Evolutionary conservation across 1,139 yeast genomes (phyloP).

Genomic region (Pichia inconspicua): DNA sequence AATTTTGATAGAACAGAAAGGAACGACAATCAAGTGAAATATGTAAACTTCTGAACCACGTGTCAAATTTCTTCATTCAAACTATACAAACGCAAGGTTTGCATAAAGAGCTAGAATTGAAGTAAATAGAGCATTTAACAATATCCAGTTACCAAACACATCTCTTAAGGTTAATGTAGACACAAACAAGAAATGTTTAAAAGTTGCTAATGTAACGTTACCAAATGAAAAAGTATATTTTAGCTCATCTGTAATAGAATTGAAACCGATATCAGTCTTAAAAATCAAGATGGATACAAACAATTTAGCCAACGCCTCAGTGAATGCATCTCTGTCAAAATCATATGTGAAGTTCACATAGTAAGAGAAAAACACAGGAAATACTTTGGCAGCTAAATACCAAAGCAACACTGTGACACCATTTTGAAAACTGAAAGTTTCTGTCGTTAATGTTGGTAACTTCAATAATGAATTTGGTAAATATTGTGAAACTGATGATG

Average conservation of each 20-base stretch:
- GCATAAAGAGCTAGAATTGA: conserved; percentile 46
- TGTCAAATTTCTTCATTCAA: neutral
- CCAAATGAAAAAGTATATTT: conserved; percentile 27
- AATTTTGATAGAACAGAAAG: neutral
- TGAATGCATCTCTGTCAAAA: conserved; percentile 48
- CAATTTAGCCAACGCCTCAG: conserved; percentile 42
- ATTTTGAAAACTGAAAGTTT: conserved; percentile 30
- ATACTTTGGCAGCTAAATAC: conserved; percentile 33
- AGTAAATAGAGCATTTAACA: conserved; percentile 42
- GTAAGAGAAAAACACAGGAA: conserved; percentile 41
- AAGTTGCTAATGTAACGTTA: conserved; percentile 1
- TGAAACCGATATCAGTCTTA: conserved; percentile 29
- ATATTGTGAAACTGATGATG: conserved; percentile 20
- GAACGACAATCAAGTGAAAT: conserved; percentile 1
- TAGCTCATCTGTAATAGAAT: conserved; percentile 34
- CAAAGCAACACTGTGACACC: conserved; percentile 35
- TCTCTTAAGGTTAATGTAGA: conserved; percentile 32
- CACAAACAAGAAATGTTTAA: conserved; percentile 28
- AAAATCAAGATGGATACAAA: conserved; percentile 37
- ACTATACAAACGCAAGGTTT: conserved; percentile 25
- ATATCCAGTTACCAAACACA: conserved; percentile 42
- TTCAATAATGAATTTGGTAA: conserved; percentile 26
- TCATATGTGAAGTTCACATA: conserved; percentile 41
- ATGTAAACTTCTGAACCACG: neutral
- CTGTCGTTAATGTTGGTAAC: conserved; percentile 33